These are phyloP conservation scores for Coemansia sp. DNA, from an alignment of 192 early-diverging fungal species.

Conservation along the genomic window DNA sequence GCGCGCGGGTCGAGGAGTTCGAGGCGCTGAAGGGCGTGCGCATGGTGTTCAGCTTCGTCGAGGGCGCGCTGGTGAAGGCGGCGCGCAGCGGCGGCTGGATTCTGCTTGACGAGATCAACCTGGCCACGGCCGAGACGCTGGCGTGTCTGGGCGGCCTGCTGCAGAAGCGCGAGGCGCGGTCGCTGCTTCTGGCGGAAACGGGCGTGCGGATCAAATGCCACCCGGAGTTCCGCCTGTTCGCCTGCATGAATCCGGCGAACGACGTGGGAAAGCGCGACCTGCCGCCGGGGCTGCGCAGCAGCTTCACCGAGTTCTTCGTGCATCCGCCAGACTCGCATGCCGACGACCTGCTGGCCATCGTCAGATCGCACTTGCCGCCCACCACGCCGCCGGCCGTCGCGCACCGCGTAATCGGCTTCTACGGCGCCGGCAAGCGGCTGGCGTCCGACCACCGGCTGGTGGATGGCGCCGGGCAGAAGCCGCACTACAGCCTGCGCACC, in stretches of 20 bases:
- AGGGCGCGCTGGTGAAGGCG: conserved; percentile 90
- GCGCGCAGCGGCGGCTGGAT: conserved; percentile 94
- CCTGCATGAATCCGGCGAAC: conserved; percentile 99
- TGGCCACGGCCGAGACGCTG: conserved; percentile 94
- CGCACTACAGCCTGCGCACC: conserved; percentile 92
- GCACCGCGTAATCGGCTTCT: conserved; percentile 78
- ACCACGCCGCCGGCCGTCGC: conserved; percentile 34
- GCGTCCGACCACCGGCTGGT: conserved; percentile 71
- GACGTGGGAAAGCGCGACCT: conserved; percentile 98
- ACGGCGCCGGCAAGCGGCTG: conserved; percentile 70
- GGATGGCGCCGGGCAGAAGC: conserved; percentile 85
- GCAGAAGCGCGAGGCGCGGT: conserved; percentile 68
- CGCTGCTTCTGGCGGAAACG: conserved; percentile 86
- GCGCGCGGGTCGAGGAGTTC: conserved; percentile 63
- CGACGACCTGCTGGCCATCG: conserved; percentile 82
- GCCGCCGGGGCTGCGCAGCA: conserved; percentile 83
- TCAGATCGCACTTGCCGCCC: conserved; percentile 70
- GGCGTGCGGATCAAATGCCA: conserved; percentile 90
- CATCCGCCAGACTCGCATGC: conserved; percentile 80
- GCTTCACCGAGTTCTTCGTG: conserved; percentile 96
- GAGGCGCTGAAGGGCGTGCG: conserved; percentile 60
- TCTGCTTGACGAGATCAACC: conserved; percentile 95
- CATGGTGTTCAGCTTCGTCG: conserved; percentile 89
- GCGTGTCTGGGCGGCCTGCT: conserved; percentile 89
- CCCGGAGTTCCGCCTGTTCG: conserved; percentile 91